phyloP scores from a whole-genome alignment of 176 grass and related monocot species.

The Ampelocalamus luodianensis region DNA sequence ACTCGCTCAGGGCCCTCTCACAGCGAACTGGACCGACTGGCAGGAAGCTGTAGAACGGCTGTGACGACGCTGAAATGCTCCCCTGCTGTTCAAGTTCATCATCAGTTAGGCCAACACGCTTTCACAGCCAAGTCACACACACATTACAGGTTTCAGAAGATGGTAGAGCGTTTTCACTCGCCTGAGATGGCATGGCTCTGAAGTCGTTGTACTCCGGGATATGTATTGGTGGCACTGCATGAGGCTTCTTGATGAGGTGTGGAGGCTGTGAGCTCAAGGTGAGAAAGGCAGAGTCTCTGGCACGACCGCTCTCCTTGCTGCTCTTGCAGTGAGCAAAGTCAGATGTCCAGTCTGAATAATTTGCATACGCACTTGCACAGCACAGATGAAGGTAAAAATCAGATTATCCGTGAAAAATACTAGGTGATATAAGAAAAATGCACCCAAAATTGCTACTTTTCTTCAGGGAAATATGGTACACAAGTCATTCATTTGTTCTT shows the following conservation, averaged over 20 bases:
- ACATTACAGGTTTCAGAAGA: constrained; percentile 38
- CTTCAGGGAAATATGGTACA: neutral
- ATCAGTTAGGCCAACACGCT: constrained; percentile 28
- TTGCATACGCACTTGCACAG: constrained; percentile 29
- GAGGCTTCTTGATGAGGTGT: constrained; percentile 55
- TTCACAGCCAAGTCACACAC: neutral
- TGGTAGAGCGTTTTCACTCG: constrained; percentile 41
- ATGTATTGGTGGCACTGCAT: constrained; percentile 6
- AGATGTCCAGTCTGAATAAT: constrained; percentile 44
- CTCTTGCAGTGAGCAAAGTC: constrained; percentile 42
- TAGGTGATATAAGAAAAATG: neutral
- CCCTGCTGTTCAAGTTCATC: constrained; percentile 16
- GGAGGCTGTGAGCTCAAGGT: constrained; percentile 53
- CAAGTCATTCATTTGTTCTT: neutral
- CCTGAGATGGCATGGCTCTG: constrained; percentile 50
- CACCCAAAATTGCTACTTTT: neutral
- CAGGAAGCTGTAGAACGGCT: constrained; percentile 66
- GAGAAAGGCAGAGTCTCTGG: constrained; percentile 50
- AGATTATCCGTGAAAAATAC: neutral
- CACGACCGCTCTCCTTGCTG: constrained; percentile 41
- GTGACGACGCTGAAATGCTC: constrained; percentile 27
- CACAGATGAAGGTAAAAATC: neutral
- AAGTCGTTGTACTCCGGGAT: constrained; percentile 45
- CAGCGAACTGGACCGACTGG: constrained; percentile 46
- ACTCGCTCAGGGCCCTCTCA: constrained; percentile 47